A percentile compares a stretch with the other conserved stretches of the same genome.
phyloP scores from a whole-genome alignment of 2,329 filamentous ascomycete species.

The Alternaria conjuncta region DNA sequence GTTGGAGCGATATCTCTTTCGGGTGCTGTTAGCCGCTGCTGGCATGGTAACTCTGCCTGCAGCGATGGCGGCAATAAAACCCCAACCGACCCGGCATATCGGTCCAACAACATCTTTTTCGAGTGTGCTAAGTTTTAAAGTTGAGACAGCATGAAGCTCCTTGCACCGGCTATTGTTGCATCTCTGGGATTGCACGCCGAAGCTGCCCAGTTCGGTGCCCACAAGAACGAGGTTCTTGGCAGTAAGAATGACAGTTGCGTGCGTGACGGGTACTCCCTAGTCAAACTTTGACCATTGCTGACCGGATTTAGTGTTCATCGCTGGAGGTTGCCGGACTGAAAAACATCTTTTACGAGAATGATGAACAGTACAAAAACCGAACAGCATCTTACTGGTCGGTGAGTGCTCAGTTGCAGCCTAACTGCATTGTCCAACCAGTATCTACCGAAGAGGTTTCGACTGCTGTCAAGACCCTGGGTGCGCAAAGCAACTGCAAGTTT shows the following conservation, averaged over 20 bases:
- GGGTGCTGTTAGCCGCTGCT: not conserved
- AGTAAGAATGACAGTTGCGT: conserved; percentile 7
- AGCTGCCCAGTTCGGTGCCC: not conserved
- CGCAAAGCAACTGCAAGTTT: conserved; percentile 13
- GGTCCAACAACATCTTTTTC: conserved; percentile 7
- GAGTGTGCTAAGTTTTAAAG: conserved; percentile 6
- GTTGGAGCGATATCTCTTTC: not conserved
- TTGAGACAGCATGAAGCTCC: conserved; percentile 13
- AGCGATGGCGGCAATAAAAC: conserved; percentile 1
- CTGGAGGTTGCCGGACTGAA: conserved; percentile 21
- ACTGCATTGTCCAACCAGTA: conserved; percentile 40
- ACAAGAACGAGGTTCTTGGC: not conserved
- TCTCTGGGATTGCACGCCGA: conserved; percentile 6
- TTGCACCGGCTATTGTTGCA: conserved; percentile 4
- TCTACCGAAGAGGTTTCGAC: conserved; percentile 34
- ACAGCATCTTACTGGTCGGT: conserved; percentile 34
- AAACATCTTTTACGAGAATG: conserved; percentile 19
- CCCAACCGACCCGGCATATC: not conserved
- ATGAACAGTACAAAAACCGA: conserved; percentile 21
- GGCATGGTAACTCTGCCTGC: not conserved
- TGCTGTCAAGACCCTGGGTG: conserved; percentile 18
- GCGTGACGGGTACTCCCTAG: conserved; percentile 1
- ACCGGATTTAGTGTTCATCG: conserved; percentile 23
- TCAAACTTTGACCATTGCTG: conserved; percentile 7
- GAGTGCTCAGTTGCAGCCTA: conserved; percentile 32